Percentiles rank a stretch among this genome's conserved stretches.
Evolutionary conservation across 2,329 filamentous ascomycete genomes (phyloP).

Genomic region (Coniochaeta pulveracea): DNA sequence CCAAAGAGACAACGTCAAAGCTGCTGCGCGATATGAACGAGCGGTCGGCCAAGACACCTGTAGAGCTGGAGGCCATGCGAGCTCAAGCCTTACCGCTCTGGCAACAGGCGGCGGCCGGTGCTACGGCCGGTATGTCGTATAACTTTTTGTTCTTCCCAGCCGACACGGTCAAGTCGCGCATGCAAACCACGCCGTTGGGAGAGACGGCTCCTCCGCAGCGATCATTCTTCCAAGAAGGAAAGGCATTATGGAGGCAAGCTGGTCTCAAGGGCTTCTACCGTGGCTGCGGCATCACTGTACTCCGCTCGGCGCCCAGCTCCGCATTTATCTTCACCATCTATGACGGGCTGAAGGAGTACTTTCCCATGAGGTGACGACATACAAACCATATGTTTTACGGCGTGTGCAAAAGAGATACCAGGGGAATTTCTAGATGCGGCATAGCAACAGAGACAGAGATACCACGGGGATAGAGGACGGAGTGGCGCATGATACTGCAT

Average conservation of each 20-base stretch:
- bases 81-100: slow-evolving; percentile 58
- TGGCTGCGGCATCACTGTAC: slow-evolving; percentile 87
- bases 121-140: slow-evolving; percentile 82
- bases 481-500: slow-evolving; percentile 9
- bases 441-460: too few relatives aligned
- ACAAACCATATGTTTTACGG: too few relatives aligned
- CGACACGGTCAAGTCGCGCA: slow-evolving; percentile 92
- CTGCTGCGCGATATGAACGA: slow-evolving; percentile 53
- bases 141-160: slow-evolving; percentile 97
- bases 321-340: slow-evolving; percentile 97
- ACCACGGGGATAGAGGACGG: neutral
- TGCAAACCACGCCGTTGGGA: slow-evolving; percentile 76
- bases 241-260: slow-evolving; percentile 67
- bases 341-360: slow-evolving; percentile 66
- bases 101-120: slow-evolving; percentile 82
- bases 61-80: slow-evolving; percentile 27
- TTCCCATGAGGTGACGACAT: slow-evolving; percentile 39
- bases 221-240: slow-evolving; percentile 63
- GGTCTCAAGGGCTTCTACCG: slow-evolving; percentile 81
- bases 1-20: slow-evolving; percentile 69
- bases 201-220: slow-evolving; percentile 36
- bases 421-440: too few relatives aligned
- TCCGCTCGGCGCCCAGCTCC: slow-evolving; percentile 84
- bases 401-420: too few relatives aligned
- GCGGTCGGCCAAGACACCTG: slow-evolving; percentile 23